These are phyloP conservation scores for Lentinula detonsa DNA, from an alignment of 768 basidiomycete species.

Conservation along the genomic window DNA sequence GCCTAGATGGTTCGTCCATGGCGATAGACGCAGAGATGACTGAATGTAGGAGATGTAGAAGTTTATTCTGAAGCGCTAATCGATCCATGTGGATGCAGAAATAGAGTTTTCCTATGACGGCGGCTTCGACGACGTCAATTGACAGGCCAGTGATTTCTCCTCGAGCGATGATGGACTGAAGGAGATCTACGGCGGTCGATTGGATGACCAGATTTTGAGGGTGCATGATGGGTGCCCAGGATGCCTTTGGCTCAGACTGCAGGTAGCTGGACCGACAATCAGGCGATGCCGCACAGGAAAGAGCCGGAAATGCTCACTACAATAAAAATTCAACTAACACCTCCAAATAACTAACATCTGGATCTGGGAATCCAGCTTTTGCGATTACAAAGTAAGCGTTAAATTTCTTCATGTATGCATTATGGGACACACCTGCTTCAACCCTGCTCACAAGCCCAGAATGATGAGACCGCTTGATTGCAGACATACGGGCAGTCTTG, in stretches of 20 bases:
- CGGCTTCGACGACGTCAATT: conserved; percentile 62
- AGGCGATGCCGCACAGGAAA: not conserved
- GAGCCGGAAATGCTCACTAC: conserved; percentile 37
- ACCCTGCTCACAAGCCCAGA: conserved; percentile 55
- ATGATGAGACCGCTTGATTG: conserved; percentile 62
- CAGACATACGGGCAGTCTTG: conserved; percentile 61
- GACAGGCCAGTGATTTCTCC: conserved; percentile 66
- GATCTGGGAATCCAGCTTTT: conserved; percentile 34
- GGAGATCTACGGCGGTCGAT: conserved; percentile 68
- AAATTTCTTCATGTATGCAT: conserved; percentile 4
- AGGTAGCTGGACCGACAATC: conserved; percentile 46
- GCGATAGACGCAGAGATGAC: conserved; percentile 62
- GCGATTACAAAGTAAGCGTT: not conserved
- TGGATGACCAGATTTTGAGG: conserved; percentile 63
- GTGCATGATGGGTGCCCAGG: conserved; percentile 44
- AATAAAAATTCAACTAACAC: conserved; percentile 67
- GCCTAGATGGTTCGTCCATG: conserved; percentile 17
- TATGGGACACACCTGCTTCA: conserved; percentile 38
- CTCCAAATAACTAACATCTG: conserved; percentile 71
- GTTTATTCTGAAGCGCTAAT: conserved; percentile 88
- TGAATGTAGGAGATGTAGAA: conserved; percentile 86
- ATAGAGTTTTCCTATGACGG: conserved; percentile 71
- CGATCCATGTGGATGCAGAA: conserved; percentile 60
- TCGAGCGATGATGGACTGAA: conserved; percentile 76
- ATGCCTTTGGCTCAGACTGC: conserved; percentile 66